Percentiles rank a stretch among this genome's conserved stretches.
Conservation (phyloP, 2,329 filamentous ascomycete species). For the Trichoderma breve region DNA sequence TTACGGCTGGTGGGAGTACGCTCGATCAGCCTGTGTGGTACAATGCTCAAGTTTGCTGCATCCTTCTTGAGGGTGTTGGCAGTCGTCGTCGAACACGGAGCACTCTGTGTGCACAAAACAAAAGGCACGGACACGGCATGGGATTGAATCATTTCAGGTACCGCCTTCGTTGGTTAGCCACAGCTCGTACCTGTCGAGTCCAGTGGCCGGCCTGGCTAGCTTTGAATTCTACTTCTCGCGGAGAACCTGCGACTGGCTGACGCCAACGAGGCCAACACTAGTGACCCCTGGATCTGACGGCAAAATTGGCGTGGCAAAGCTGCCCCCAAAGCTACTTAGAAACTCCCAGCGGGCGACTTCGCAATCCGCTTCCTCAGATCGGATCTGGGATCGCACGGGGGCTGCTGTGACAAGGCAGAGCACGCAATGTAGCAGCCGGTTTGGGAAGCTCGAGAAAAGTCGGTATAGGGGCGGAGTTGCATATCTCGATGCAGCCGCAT, state of each 20-base stretch:
- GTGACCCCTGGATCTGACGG: constrained; percentile 7
- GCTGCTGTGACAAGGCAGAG: neutral
- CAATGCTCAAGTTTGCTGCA: neutral
- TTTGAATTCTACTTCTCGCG: neutral
- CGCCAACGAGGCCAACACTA: constrained; percentile 4
- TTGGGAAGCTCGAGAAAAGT: constrained; percentile 10
- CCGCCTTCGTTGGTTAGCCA: neutral
- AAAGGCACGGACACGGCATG: neutral
- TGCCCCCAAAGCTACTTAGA: neutral
- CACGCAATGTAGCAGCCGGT: neutral
- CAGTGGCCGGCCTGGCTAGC: neutral
- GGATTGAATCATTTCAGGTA: neutral
- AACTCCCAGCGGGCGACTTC: neutral
- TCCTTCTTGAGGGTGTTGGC: neutral
- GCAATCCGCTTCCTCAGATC: constrained; percentile 8
- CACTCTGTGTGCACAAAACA: neutral
- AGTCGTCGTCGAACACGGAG: neutral
- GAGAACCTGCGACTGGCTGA: constrained; percentile 1
- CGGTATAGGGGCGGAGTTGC: constrained; percentile 2
- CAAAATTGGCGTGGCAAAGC: neutral
- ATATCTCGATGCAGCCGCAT: neutral
- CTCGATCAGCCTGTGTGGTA: neutral
- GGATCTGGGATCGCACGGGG: constrained; percentile 12
- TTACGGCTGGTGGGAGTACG: neutral
- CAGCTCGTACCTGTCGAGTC: neutral